Evolutionary conservation across 768 basidiomycete species (phyloP), one percentile per base, ranked within the genome.

Genomic region (Thelephora aurantiotincta): DNA sequence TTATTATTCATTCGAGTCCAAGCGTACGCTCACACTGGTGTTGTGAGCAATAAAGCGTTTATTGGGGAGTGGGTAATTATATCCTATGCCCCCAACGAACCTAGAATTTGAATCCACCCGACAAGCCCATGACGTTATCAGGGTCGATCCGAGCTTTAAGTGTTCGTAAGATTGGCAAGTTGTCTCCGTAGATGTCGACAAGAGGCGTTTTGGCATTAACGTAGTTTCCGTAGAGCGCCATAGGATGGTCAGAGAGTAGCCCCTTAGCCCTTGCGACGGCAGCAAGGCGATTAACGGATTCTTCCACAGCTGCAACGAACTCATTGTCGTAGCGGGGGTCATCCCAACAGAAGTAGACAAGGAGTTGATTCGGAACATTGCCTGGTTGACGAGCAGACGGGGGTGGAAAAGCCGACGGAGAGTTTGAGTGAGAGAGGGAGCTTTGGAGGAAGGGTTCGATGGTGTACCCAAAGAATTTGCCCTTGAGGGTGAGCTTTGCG

Each of bases 91-190:
- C n/a, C n/a, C n/a, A n/a, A n/a, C n/a, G n/a, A n/a, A n/a, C n/a
- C n/a, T 50, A 53, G 30, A 60, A 45, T 60, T 78, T 80, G 59
- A 71, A 81, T 5, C 80, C 81, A 5, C 80, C 80, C 13, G 80
- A 68, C 14, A 80, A 69, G 12, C 69, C 71, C 78, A 83, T 82
- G 35, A 81, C 67, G 54, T 75, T 68, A 6, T 61, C 45, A 0
- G 80, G 80, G 58, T 84, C 81, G 45, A 74, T 65, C 16, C 42
- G 45, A 48, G 51, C 53, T 52, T 71, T 73, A 12, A 78, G 55
- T 3, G 45, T 47, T 45, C 52, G 50, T 50, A 78, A 52, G 34
- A 35, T 57, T 13, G 58, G 55, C 1, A 79, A 43, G 50, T 77
- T 74, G 9, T 36, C 49, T 3, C 72, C 74, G 51, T 74, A 78